These are phyloP conservation scores for Alternaria atra DNA, from an alignment of 2,329 filamentous ascomycete species.

Conservation along the genomic window DNA sequence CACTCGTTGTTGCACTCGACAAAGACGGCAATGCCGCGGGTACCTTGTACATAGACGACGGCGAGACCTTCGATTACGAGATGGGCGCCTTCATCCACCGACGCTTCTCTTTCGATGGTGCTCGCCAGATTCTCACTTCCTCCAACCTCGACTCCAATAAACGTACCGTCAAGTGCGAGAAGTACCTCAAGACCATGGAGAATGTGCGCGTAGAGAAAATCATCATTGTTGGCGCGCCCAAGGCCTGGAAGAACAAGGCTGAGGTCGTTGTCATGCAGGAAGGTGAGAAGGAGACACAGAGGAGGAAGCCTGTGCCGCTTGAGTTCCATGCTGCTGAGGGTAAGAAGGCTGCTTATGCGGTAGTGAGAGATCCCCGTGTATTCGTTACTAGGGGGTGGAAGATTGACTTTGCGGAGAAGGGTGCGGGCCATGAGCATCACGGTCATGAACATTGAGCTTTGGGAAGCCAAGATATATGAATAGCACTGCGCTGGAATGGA, in stretches of 20 bases:
- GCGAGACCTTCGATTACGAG: slow-evolving; percentile 89
- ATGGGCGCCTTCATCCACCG: slow-evolving; percentile 89
- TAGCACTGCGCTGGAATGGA: background rate
- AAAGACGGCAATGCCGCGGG: slow-evolving; percentile 78
- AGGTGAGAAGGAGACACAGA: slow-evolving; percentile 55
- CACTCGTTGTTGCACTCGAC: slow-evolving; percentile 78
- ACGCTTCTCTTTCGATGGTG: slow-evolving; percentile 71
- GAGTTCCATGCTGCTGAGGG: slow-evolving; percentile 65
- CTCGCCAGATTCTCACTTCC: slow-evolving; percentile 70
- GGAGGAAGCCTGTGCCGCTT: slow-evolving; percentile 61
- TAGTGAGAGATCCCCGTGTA: slow-evolving; percentile 70
- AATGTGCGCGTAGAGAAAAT: slow-evolving; percentile 84
- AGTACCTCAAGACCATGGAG: slow-evolving; percentile 81
- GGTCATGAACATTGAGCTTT: slow-evolving; percentile 32
- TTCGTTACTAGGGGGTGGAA: slow-evolving; percentile 71
- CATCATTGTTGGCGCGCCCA: slow-evolving; percentile 80
- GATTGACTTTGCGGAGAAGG: slow-evolving; percentile 59
- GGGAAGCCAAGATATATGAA: background rate
- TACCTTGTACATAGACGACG: slow-evolving; percentile 89
- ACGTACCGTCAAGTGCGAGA: slow-evolving; percentile 70
- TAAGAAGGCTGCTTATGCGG: slow-evolving; percentile 68
- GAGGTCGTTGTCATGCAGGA: slow-evolving; percentile 72
- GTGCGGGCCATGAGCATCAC: slow-evolving; percentile 29
- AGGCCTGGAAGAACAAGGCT: slow-evolving; percentile 72
- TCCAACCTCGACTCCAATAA: slow-evolving; percentile 57